Evolutionary conservation across 495 filamentous ascomycete genomes (phyloP).

Genomic region (Talaromyces trachyspermus): DNA sequence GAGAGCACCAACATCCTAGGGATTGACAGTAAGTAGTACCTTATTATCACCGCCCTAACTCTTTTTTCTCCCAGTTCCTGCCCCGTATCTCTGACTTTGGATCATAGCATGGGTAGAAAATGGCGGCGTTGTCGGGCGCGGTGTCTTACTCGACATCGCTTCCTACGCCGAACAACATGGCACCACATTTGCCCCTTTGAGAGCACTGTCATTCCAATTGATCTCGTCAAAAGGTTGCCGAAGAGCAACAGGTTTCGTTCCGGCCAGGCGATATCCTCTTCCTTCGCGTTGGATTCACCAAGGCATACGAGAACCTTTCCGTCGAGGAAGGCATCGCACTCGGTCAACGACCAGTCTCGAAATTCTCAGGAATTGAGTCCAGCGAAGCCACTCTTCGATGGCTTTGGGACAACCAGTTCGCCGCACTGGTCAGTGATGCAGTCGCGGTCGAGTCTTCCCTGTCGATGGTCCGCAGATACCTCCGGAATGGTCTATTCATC

Average conservation of each 20-base stretch:
- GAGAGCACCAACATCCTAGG: conserved; percentile 32
- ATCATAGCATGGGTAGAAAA: conserved; percentile 37
- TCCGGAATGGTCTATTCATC: conserved; percentile 27
- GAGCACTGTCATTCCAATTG: conserved; percentile 30
- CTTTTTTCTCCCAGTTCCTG: too few relatives aligned
- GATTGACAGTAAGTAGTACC: conserved; percentile 33
- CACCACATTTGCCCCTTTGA: conserved; percentile 30
- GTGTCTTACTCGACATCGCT: conserved; percentile 51
- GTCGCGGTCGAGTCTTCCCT: conserved; percentile 6
- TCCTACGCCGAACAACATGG: conserved; percentile 39
- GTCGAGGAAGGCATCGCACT: conserved; percentile 21
- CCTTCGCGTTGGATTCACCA: conserved; percentile 42
- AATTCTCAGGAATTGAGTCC: conserved; percentile 39
- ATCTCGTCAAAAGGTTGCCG: conserved; percentile 31
- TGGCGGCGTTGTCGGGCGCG: conserved; percentile 48
- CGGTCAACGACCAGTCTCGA: conserved; percentile 18
- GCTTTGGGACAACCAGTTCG: conserved; percentile 43
- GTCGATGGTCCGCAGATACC: conserved; percentile 6
- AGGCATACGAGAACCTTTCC: conserved; percentile 30
- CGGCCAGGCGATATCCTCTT: conserved; percentile 49
- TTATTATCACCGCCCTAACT: too few relatives aligned
- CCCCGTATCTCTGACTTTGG: too few relatives aligned
- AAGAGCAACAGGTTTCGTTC: conserved; percentile 26
- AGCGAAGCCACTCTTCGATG: conserved; percentile 35
- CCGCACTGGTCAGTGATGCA: conserved; percentile 44